These are phyloP conservation scores for Cyclaneusma minus DNA, from an alignment of 2,329 filamentous ascomycete species.

Conservation along the genomic window DNA sequence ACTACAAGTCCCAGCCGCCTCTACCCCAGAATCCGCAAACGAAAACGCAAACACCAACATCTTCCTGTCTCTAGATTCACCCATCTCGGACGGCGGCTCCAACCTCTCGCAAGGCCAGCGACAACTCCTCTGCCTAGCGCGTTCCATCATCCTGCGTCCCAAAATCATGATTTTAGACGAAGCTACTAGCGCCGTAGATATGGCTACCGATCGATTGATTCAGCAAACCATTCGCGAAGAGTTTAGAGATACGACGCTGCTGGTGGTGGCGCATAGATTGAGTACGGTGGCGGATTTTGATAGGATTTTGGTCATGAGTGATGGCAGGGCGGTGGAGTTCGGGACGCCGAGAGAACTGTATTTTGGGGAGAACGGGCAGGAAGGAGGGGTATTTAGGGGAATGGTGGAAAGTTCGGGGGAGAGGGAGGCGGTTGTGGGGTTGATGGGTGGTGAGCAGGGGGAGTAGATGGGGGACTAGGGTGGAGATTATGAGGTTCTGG, in stretches of 20 bases:
- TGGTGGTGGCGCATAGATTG: constrained; percentile 61
- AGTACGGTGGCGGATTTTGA: constrained; percentile 66
- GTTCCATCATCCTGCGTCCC: constrained; percentile 52
- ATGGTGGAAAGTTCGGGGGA: constrained; percentile 12
- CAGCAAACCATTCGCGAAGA: constrained; percentile 60
- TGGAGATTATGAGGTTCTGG: too few species aligned
- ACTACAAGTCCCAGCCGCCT: too few species aligned
- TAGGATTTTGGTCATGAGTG: constrained; percentile 52
- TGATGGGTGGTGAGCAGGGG: constrained; percentile 1
- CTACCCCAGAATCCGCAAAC: too few species aligned
- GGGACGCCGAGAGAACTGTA: constrained; percentile 46
- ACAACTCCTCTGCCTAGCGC: constrained; percentile 57
- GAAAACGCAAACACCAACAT: constrained; percentile 48
- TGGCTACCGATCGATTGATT: constrained; percentile 56
- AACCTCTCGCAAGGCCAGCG: constrained; percentile 63
- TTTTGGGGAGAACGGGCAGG: constrained; percentile 20
- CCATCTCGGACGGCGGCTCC: constrained; percentile 51
- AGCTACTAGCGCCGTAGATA: constrained; percentile 62
- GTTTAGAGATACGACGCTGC: constrained; percentile 49
- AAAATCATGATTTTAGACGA: constrained; percentile 67
- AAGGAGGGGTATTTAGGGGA: constrained; percentile 9
- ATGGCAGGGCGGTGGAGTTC: constrained; percentile 50
- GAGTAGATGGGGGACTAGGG: too few species aligned
- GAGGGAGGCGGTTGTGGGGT: constrained; percentile 6
- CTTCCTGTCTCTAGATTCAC: constrained; percentile 43